These are phyloP conservation scores for Cenchrus americanus DNA, from an alignment of 176 grass and related monocot species.

Conservation along the genomic window DNA sequence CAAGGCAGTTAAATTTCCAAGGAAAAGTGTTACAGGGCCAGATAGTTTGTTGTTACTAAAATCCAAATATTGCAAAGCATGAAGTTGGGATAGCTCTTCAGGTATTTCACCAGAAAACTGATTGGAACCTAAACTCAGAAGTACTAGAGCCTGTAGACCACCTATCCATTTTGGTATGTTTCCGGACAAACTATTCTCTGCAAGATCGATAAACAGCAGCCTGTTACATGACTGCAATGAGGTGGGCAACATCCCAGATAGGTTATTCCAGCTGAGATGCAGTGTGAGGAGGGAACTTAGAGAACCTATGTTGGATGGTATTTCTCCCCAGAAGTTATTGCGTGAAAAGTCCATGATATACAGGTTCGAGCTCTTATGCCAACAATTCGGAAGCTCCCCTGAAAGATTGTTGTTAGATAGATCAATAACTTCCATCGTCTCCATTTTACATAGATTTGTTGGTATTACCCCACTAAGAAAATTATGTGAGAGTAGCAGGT, in stretches of 20 bases:
- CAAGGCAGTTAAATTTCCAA: conserved; percentile 19
- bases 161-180: conserved; percentile 38
- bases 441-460: conserved; percentile 4
- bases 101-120: conserved; percentile 26
- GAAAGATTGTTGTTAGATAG: conserved; percentile 1
- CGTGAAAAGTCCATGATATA: conserved; percentile 24
- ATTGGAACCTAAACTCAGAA: conserved; percentile 1
- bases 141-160: not conserved
- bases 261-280: not conserved
- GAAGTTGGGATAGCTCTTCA: conserved; percentile 11
- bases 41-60: not conserved
- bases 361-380: not conserved
- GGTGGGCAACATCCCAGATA: conserved; percentile 18
- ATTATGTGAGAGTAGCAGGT: not conserved
- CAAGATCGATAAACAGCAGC: conserved; percentile 8
- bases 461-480: not conserved
- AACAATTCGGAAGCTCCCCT: conserved; percentile 18
- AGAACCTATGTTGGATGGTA: conserved; percentile 38
- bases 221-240: conserved; percentile 6
- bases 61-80: not conserved
- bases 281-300: not conserved
- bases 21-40: not conserved
- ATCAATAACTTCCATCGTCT: conserved; percentile 21
- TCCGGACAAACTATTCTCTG: conserved; percentile 26
- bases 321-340: conserved; percentile 30